Base-by-base conservation (phyloP, 208 protist genomes). In the Endotrypanum monterogeii region DNA sequence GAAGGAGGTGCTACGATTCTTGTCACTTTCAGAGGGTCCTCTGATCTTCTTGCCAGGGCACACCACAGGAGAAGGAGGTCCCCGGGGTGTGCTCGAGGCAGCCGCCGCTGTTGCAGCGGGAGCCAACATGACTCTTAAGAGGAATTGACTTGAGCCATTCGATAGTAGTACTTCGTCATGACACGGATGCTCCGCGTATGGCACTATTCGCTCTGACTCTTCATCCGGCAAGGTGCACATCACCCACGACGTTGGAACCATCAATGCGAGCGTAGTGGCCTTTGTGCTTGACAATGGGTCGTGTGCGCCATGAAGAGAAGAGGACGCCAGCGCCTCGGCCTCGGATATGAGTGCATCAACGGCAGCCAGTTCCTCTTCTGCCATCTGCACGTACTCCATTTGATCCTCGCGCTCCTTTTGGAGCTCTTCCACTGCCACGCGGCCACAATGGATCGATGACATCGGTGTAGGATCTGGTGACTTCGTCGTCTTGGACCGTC, bases 331-430 rank as follows among this genome's bases (percentile, higher is more conserved):
- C 41, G 72, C 37, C 18, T 68, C 32, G 23, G 70, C 76, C 32
- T 77, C 85, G 23, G 32, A 30, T 14, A 86, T 51, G 11, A 87
- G 65, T 5, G 63, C 61, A 35, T 85, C 79, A 25, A 87, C 67
- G 0, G 76, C 85, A 0, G 67, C 52, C 2, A 91, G 69, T 63
- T 88, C 83, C n/a, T 86, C 79, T 61, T 73, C 62, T 4, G 81
- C 83, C 58, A 86, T 62, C 51, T 78, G 48, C 23, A 86, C 54
- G 66, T 87, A 87, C 54, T 80, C 82, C 63, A 60, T 56, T 37
- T 89, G 73, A 58, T 85, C 85, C 46, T 57, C 48, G 48, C 63
- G 60, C 61, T 87, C 82, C 39, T 67, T 56, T 23, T 62, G 55
- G 25, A 87, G 71, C 6, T 52, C 60, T 30, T 25, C 74, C 60